Conservation (phyloP, 2,329 filamentous ascomycete genomes). For the Fusarium metavorans region DNA sequence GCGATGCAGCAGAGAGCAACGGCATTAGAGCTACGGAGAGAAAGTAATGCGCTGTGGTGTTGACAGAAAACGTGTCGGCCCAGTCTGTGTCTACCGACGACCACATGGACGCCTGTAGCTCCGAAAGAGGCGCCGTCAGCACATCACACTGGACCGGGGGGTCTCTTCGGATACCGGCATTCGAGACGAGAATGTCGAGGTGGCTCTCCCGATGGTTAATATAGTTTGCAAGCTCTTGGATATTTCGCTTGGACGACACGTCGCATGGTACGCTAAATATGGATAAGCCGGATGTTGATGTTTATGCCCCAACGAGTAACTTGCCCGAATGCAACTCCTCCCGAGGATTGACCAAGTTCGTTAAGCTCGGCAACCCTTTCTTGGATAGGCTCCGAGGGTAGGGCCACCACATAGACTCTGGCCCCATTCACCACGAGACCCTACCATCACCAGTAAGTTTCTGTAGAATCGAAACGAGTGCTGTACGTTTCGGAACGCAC, state of each 20-base stretch:
- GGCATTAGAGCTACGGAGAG: constrained; percentile 59
- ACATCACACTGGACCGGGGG: constrained; percentile 58
- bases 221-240: constrained; percentile 48
- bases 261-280: constrained; percentile 49
- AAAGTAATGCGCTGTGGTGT: constrained; percentile 64
- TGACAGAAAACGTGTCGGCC: constrained; percentile 59
- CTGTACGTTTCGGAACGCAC: not conserved
- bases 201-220: constrained; percentile 53
- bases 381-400: constrained; percentile 56
- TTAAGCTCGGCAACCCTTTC: constrained; percentile 54
- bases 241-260: constrained; percentile 55
- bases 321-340: constrained; percentile 55
- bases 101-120: constrained; percentile 61
- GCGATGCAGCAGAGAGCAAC: constrained; percentile 55
- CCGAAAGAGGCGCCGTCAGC: constrained; percentile 53
- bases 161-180: constrained; percentile 62
- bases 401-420: constrained; percentile 57
- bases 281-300: not conserved
- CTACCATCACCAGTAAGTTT: constrained; percentile 37
- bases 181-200: constrained; percentile 62
- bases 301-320: not conserved
- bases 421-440: constrained; percentile 59
- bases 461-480: not conserved
- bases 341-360: constrained; percentile 48
- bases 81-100: constrained; percentile 57